Conservation (phyloP, 768 basidiomycete genomes). For the Clitopilus hobsonii region DNA sequence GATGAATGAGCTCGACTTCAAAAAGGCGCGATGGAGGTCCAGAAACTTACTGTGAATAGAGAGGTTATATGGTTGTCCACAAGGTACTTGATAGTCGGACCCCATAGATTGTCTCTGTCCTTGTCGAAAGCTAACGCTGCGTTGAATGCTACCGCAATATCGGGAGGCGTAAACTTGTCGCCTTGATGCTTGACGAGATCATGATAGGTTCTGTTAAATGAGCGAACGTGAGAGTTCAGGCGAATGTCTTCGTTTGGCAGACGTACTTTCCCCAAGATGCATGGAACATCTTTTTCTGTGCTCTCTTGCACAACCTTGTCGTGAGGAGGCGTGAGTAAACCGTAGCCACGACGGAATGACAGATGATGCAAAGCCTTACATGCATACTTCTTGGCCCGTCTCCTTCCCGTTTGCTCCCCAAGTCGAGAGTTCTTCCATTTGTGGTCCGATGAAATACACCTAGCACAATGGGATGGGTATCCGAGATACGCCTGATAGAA, state of each 20-base stretch:
- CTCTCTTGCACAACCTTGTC: too few species aligned
- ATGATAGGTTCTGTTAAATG: constrained; percentile 24
- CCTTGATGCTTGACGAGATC: constrained; percentile 14
- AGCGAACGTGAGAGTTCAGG: background rate
- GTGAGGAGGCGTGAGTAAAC: too few species aligned
- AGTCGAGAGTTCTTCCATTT: too few species aligned
- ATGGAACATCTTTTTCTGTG: constrained; percentile 22
- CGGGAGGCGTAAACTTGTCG: constrained; percentile 18
- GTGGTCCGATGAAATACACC: too few species aligned
- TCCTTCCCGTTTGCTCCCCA: too few species aligned
- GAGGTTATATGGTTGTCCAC: constrained; percentile 20
- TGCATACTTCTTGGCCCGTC: too few species aligned
- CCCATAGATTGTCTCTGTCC: constrained; percentile 19
- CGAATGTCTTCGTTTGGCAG: background rate
- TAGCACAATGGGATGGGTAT: too few species aligned
- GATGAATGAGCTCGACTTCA: too few species aligned
- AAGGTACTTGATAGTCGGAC: constrained; percentile 10
- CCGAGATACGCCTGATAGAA: too few species aligned
- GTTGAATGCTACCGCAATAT: constrained; percentile 33
- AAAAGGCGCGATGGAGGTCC: too few species aligned
- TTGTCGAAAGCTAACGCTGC: constrained; percentile 25
- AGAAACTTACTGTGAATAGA: constrained; percentile 27
- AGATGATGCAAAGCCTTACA: too few species aligned
- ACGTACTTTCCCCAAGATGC: constrained; percentile 19
- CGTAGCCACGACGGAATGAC: too few species aligned